These are phyloP conservation scores for Ettlia oleoabundans DNA, from an alignment of 139 green algal genomes.

Conservation along the genomic window DNA sequence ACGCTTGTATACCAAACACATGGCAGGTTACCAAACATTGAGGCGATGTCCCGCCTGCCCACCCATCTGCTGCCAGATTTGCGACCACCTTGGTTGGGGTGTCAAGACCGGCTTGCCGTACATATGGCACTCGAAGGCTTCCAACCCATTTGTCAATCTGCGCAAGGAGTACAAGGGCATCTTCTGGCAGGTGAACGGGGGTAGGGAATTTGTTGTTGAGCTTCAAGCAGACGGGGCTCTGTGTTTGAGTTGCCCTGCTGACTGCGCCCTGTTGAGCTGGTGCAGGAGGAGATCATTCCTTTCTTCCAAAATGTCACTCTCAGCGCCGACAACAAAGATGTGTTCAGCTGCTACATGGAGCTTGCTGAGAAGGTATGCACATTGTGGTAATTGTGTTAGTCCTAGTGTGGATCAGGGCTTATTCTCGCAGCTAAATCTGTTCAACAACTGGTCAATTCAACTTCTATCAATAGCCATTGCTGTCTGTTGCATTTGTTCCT, in stretches of 20 bases:
- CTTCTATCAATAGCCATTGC: no score
- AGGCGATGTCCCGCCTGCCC: no score
- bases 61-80: slow-evolving; percentile 70
- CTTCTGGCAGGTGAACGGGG: slow-evolving; percentile 89
- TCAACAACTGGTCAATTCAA: no score
- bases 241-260: background rate
- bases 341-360: slow-evolving; percentile 85
- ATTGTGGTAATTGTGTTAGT: background rate
- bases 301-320: slow-evolving; percentile 90
- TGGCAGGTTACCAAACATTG: no score
- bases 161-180: slow-evolving; percentile 99
- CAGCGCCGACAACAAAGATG: slow-evolving; percentile 59
- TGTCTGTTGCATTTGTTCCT: no score
- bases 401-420: slow-evolving; percentile 13
- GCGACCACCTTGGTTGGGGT: slow-evolving; percentile 91
- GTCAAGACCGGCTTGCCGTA: slow-evolving; percentile 98
- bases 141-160: slow-evolving; percentile 96
- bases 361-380: slow-evolving; percentile 77
- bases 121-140: slow-evolving; percentile 97
- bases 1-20: no score
- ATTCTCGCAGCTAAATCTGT: no score
- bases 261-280: no score
- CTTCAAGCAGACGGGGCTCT: background rate
- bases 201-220: no score
- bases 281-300: slow-evolving; percentile 91